phyloP scores from a whole-genome alignment of 257 asterid species.

The Gynochthodes officinalis region DNA sequence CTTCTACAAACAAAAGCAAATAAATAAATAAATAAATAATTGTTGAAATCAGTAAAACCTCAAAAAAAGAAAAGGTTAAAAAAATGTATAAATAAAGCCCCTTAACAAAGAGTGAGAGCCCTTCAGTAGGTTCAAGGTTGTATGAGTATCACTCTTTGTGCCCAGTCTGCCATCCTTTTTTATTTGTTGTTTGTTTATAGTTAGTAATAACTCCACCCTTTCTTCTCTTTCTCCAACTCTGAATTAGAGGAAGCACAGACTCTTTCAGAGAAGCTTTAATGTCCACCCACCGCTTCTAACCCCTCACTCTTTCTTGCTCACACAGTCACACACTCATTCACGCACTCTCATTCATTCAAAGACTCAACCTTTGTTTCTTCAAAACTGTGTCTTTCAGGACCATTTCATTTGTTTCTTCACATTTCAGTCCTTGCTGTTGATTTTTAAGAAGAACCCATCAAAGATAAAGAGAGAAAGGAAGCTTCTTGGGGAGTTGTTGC shows the following conservation, averaged over 20 bases:
- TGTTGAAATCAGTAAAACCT: background rate
- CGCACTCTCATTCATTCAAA: background rate
- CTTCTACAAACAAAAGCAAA: background rate
- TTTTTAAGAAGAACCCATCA: conserved; percentile 1
- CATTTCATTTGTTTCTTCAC: conserved; percentile 17
- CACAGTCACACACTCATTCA: conserved; percentile 16
- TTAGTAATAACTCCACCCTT: background rate
- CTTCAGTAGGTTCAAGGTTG: background rate
- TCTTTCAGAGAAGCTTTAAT: conserved; percentile 40
- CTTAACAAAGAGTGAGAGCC: background rate
- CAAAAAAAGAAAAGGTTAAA: background rate
- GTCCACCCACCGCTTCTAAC: conserved; percentile 52
- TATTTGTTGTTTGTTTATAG: conserved; percentile 7
- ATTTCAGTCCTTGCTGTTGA: conserved; percentile 2
- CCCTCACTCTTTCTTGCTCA: conserved; percentile 17
- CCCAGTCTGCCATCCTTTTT: conserved; percentile 6
- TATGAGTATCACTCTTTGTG: background rate
- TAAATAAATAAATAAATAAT: background rate
- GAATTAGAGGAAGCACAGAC: conserved; percentile 51
- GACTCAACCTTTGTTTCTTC: conserved; percentile 2
- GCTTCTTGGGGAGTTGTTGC: background rate
- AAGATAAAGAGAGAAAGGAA: background rate
- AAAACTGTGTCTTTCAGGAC: conserved; percentile 13
- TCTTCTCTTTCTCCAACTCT: conserved; percentile 46
- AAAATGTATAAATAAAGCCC: conserved; percentile 16